These are phyloP conservation scores for Penstemon barbatus DNA, from an alignment of 257 asterid genomes.

Conservation along the genomic window DNA sequence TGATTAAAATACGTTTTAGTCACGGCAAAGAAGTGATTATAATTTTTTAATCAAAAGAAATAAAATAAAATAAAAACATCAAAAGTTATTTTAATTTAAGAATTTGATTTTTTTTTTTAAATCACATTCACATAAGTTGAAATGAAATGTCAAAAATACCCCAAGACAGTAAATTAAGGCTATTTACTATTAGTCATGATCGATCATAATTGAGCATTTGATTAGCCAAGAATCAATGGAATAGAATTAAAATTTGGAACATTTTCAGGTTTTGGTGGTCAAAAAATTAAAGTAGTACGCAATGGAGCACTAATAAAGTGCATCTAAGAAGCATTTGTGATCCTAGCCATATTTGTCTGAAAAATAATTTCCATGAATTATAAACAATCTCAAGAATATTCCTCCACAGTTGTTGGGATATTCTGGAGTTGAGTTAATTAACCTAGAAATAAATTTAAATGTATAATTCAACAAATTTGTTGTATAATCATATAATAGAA, in stretches of 20 bases:
- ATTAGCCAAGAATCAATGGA: constrained; percentile 27
- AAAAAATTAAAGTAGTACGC: constrained; percentile 30
- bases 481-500: too few relatives aligned
- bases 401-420: constrained; percentile 51
- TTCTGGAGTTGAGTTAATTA: too few relatives aligned
- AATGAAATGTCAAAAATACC: background rate
- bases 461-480: too few relatives aligned
- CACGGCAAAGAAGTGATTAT: too few relatives aligned
- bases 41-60: too few relatives aligned
- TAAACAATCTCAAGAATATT: constrained; percentile 47
- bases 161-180: too few relatives aligned
- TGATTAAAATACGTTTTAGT: too few relatives aligned
- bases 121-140: background rate
- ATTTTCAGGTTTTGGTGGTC: constrained; percentile 31
- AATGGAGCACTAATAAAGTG: constrained; percentile 44
- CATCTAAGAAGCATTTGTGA: constrained; percentile 34
- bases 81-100: too few relatives aligned
- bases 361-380: constrained; percentile 30
- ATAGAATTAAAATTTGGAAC: constrained; percentile 6
- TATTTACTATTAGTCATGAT: constrained; percentile 9
- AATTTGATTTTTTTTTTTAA: too few relatives aligned
- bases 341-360: constrained; percentile 28
- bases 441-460: too few relatives aligned
- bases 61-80: too few relatives aligned
- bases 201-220: constrained; percentile 26